phyloP scores from a whole-genome alignment of 257 asterid species.

The Mitragyna speciosa region DNA sequence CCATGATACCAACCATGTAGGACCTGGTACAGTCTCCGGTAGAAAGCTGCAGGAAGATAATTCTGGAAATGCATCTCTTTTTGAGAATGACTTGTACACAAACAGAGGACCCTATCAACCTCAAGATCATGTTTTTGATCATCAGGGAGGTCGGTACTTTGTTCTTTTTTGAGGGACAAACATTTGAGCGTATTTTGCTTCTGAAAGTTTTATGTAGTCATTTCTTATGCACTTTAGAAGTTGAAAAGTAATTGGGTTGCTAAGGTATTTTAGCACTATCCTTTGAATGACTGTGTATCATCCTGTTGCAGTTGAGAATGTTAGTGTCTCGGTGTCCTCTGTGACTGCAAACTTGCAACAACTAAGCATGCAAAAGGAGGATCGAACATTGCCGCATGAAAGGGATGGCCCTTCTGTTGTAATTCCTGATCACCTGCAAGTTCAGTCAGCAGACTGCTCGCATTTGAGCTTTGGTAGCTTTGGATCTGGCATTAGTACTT shows the following conservation, averaged over 20 bases:
- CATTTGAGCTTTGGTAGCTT: conserved; percentile 96
- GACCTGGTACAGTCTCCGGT: conserved; percentile 44
- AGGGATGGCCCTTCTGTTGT: conserved; percentile 60
- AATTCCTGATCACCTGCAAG: conserved; percentile 84
- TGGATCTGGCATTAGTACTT: conserved; percentile 43
- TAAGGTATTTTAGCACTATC: neutral
- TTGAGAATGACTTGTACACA: conserved; percentile 43
- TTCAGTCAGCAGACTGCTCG: conserved; percentile 67
- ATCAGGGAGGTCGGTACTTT: conserved; percentile 47
- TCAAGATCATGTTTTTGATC: conserved; percentile 42
- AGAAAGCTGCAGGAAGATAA: conserved; percentile 52
- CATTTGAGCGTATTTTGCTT: neutral
- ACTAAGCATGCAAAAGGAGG: conserved; percentile 52
- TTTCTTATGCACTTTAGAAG: neutral
- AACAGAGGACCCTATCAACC: conserved; percentile 45
- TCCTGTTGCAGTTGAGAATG: conserved; percentile 58
- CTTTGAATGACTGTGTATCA: neutral
- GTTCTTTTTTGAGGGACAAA: neutral
- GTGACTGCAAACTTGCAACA: conserved; percentile 58
- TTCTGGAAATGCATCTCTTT: conserved; percentile 47
- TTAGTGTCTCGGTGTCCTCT: conserved; percentile 46
- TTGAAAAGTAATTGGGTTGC: neutral
- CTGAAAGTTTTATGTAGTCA: neutral
- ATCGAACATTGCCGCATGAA: conserved; percentile 42
- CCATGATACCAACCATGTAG: conserved; percentile 43